Percentiles rank a stretch among this genome's conserved stretches.
Evolutionary conservation across 345 rosid genomes (phyloP).

Genomic region (Populus ilicifolia): DNA sequence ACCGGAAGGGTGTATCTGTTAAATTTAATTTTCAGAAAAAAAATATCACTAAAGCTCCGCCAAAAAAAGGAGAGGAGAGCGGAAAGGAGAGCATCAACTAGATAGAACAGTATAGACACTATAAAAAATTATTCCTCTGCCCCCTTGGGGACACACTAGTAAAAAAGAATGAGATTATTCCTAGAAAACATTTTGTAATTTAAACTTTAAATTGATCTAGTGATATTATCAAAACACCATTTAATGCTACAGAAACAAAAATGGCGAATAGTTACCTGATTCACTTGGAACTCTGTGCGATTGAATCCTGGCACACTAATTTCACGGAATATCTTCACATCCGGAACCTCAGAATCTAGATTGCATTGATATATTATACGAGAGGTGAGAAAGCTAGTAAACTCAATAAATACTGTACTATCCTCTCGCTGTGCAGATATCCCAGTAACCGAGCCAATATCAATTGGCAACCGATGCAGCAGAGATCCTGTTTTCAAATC

Average conservation of each 20-base stretch:
- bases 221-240: background rate
- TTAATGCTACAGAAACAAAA: background rate
- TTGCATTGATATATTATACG: slow-evolving; percentile 76
- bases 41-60: background rate
- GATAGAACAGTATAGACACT: background rate
- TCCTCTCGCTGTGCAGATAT: slow-evolving; percentile 69
- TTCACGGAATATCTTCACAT: slow-evolving; percentile 74
- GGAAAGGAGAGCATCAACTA: background rate
- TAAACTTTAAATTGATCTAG: background rate
- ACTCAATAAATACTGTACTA: slow-evolving; percentile 48
- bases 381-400: slow-evolving; percentile 85
- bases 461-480: slow-evolving; percentile 71
- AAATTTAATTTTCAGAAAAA: background rate
- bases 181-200: background rate
- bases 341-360: slow-evolving; percentile 47
- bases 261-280: slow-evolving; percentile 52
- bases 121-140: too few relatives aligned
- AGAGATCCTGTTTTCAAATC: slow-evolving; percentile 69
- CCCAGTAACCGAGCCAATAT: slow-evolving; percentile 65
- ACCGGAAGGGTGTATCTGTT: background rate
- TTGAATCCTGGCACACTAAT: slow-evolving; percentile 70
- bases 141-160: background rate
- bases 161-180: too few relatives aligned
- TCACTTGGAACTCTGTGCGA: slow-evolving; percentile 58
- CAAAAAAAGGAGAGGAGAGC: background rate